Percentiles rank a stretch among this genome's conserved stretches.
phyloP scores from a whole-genome alignment of 768 basidiomycete genomes.

The Pisolithus albus region DNA sequence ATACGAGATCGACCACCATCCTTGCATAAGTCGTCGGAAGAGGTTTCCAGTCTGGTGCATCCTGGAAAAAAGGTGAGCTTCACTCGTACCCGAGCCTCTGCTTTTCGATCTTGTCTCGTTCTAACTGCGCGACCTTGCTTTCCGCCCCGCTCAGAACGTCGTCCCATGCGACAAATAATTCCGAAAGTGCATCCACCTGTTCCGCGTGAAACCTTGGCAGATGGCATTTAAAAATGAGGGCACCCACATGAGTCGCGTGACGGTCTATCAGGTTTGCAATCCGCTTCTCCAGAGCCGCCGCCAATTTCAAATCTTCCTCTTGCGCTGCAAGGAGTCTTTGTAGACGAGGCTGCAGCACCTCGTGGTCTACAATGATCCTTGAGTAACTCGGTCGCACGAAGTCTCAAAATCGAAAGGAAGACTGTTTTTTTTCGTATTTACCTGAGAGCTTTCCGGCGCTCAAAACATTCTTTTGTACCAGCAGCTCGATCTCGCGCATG shows the following conservation, averaged over 20 bases:
- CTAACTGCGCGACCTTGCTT: conserved; percentile 47
- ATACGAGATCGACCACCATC: too few species aligned
- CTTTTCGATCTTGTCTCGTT: conserved; percentile 55
- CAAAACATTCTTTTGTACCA: conserved; percentile 66
- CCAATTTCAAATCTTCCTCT: conserved; percentile 51
- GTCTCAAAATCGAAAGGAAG: not conserved
- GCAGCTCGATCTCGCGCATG: conserved; percentile 65
- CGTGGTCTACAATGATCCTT: conserved; percentile 41
- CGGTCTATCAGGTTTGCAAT: conserved; percentile 59
- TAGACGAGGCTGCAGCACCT: conserved; percentile 64
- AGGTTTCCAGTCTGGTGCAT: too few species aligned
- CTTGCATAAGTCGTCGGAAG: too few species aligned
- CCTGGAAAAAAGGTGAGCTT: not conserved
- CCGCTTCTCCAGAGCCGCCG: conserved; percentile 55
- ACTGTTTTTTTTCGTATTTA: conserved; percentile 18
- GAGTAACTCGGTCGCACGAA: not conserved
- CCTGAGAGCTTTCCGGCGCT: conserved; percentile 67
- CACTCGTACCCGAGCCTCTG: conserved; percentile 54
- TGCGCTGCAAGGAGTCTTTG: conserved; percentile 49
- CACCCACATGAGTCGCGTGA: conserved; percentile 63
- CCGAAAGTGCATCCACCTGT: conserved; percentile 75
- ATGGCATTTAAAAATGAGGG: not conserved
- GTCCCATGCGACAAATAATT: conserved; percentile 82
- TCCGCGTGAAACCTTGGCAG: not conserved
- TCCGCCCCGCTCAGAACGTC: conserved; percentile 67